A percentile compares a stretch with the other conserved stretches of the same genome.
These are phyloP conservation scores for Anthostomella pinea DNA, from an alignment of 2,329 filamentous ascomycete genomes.

Conservation along the genomic window DNA sequence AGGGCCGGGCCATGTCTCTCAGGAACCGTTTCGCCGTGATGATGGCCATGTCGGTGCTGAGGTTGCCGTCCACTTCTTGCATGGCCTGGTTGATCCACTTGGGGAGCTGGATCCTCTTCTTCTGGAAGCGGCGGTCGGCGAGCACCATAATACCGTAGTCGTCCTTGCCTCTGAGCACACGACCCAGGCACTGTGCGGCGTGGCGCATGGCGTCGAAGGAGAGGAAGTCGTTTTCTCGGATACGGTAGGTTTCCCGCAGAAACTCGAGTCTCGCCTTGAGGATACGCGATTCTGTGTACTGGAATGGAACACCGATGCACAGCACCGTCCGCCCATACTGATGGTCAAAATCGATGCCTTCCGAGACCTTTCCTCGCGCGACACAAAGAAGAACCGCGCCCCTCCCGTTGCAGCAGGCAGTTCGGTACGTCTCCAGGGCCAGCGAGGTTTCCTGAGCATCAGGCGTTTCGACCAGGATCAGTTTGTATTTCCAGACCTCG, in stretches of 20 bases:
- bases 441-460: constrained; percentile 96
- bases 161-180: constrained; percentile 92
- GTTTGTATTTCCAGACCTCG: constrained; percentile 98
- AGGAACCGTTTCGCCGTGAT: constrained; percentile 86
- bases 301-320: constrained; percentile 95
- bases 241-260: constrained; percentile 93
- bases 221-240: constrained; percentile 94
- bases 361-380: constrained; percentile 92
- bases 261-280: constrained; percentile 95
- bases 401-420: constrained; percentile 94
- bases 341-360: constrained; percentile 99
- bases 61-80: constrained; percentile 78
- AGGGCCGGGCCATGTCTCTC: constrained; percentile 87
- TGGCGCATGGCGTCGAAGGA: constrained; percentile 99
- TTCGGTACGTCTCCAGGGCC: constrained; percentile 93
- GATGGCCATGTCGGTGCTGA: constrained; percentile 94
- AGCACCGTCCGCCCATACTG: constrained; percentile 95
- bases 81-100: constrained; percentile 96
- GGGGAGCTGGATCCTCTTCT: constrained; percentile 84
- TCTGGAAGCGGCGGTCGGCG: constrained; percentile 88
- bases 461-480: constrained; percentile 95
- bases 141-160: constrained; percentile 99
- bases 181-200: constrained; percentile 91
- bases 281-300: constrained; percentile 97
- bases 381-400: constrained; percentile 93